Evolutionary conservation across 345 rosid species (phyloP), one percentile per base, ranked within the genome.

Genomic region (Ailanthus altissimus): DNA sequence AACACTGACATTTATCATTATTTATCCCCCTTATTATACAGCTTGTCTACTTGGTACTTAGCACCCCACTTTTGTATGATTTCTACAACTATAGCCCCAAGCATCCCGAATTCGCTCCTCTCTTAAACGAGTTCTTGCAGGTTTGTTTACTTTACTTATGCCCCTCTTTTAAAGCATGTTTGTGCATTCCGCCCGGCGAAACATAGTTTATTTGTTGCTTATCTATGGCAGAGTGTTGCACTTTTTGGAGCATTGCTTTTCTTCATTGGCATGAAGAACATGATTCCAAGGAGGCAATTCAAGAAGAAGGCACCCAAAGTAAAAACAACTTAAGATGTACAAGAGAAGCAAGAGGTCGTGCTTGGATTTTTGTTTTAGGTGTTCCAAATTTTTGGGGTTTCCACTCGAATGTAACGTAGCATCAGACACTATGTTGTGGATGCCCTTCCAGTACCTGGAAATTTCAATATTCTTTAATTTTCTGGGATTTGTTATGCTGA

Each of bases 181-280:
- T 75, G 43, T 6, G 46, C 56, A n/a, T 21, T 43, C 25, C 38
- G 13, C 56, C 18, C 21, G n/a, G 46, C 10, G 23, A 65, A 61
- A 59, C 63, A 56, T 74, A 16, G 25, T 50, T 3, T 36, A 25
- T 47, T 50, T 57, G 20, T 68, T 68, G 43, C 68, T 20, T 63
- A 70, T 80, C 45, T 75, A 46, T 75, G 50, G 82, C 88, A 95
- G 98, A 82, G 85, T 49, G 85, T 93, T 83, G 97, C 97, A 11
- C 90, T 90, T 47, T 90, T 86, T n/a, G 97, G 97, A 54, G 97
- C 99, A 8, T 79, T 95, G 84, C 88, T 95, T 67, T 93, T 88
- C 91, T 95, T 93, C 84, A 62, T 84, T 10, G 97, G 94, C 83
- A 92, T 93, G 97, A 95, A 88, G 90, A 90, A 90, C 87, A 79